Evolutionary conservation across 352 stramenopile genomes (phyloP).

Genomic region (Globisporangium perplexum): DNA sequence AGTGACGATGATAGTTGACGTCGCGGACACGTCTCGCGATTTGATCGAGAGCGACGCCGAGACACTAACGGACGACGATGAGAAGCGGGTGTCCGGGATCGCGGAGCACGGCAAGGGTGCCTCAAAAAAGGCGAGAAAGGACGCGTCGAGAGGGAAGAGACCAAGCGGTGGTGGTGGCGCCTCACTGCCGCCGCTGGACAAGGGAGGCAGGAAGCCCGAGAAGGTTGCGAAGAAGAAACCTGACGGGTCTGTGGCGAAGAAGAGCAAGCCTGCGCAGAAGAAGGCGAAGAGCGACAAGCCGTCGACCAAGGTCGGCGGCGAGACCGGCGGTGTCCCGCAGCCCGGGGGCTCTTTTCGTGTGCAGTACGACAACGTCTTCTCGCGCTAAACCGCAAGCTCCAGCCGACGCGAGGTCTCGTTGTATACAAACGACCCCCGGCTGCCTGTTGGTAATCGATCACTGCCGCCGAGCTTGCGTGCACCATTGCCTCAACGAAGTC

Average conservation of each 20-base stretch:
- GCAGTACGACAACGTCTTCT: slow-evolving; percentile 67
- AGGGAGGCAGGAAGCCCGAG: slow-evolving; percentile 22
- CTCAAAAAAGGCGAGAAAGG: slow-evolving; percentile 37
- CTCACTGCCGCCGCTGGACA: slow-evolving; percentile 18
- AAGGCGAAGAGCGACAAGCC: slow-evolving; percentile 13
- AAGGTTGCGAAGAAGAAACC: slow-evolving; percentile 10
- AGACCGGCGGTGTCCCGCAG: slow-evolving; percentile 3
- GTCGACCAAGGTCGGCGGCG: not conserved
- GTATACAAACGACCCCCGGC: no score
- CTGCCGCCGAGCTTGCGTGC: no score
- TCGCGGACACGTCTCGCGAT: slow-evolving; percentile 7
- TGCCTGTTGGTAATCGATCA: no score
- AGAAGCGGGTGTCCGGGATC: slow-evolving; percentile 11
- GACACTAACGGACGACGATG: slow-evolving; percentile 8
- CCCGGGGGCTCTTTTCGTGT: slow-evolving; percentile 27
- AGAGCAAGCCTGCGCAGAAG: slow-evolving; percentile 6
- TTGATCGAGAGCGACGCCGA: slow-evolving; percentile 13
- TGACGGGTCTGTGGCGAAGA: slow-evolving; percentile 9
- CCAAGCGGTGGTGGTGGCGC: not conserved
- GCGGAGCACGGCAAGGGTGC: slow-evolving; percentile 17
- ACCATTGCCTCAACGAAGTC: no score
- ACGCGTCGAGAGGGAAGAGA: slow-evolving; percentile 26
- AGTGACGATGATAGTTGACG: not conserved
- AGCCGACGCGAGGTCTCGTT: not conserved
- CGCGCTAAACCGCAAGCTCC: slow-evolving; percentile 22